Conservation (phyloP, 2,329 filamentous ascomycete species). For the Ascochyta fabae region DNA sequence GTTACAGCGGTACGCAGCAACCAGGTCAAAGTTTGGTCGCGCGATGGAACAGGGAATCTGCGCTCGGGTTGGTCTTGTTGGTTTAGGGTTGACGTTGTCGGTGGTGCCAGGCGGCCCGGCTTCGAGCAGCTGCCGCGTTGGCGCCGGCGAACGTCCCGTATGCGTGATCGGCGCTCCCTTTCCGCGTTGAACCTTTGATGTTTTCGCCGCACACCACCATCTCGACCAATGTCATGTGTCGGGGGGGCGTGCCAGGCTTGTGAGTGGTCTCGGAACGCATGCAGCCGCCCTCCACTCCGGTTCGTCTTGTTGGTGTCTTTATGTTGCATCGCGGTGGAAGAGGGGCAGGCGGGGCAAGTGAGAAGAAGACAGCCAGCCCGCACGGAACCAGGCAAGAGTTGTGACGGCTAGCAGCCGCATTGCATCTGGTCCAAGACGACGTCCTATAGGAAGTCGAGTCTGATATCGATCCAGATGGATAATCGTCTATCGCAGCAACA, state of each 20-base stretch:
- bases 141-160: conserved; percentile 8
- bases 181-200: background rate
- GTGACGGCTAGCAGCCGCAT: background rate
- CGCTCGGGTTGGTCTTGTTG: conserved; percentile 1
- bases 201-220: background rate
- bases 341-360: background rate
- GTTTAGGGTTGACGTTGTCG: conserved; percentile 12
- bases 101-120: conserved; percentile 5
- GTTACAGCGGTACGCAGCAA: conserved; percentile 8
- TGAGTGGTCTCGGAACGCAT: background rate
- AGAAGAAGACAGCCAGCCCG: background rate
- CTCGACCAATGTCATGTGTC: conserved; percentile 1
- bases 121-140: conserved; percentile 5
- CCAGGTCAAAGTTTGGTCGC: conserved; percentile 10
- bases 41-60: background rate
- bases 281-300: background rate
- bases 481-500: conserved; percentile 5
- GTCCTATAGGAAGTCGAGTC: background rate
- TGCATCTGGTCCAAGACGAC: background rate
- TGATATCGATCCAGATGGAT: background rate
- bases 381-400: conserved; percentile 4
- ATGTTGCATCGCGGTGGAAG: background rate
- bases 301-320: background rate
- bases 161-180: conserved; percentile 5
- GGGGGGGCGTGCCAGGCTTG: background rate